Evolutionary conservation across 2,329 filamentous ascomycete species (phyloP).

Genomic region (Apiospora hydei): DNA sequence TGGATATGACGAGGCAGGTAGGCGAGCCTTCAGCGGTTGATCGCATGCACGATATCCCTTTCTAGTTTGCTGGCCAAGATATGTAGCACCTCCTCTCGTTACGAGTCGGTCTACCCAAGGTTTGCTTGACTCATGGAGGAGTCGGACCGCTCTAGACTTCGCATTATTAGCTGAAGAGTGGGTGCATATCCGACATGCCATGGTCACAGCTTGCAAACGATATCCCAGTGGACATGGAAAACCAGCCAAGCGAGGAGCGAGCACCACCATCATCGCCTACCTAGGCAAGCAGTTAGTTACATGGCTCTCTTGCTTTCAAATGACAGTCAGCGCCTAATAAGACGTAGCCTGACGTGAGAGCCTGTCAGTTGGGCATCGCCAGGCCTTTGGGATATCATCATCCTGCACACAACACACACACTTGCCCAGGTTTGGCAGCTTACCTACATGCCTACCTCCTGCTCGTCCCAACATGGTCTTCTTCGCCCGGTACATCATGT

Average conservation of each 20-base stretch:
- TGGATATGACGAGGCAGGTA: background rate
- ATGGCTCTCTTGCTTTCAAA: background rate
- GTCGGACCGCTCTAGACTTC: conserved; percentile 18
- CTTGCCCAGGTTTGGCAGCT: conserved; percentile 4
- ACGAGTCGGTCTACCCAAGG: background rate
- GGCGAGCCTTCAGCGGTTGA: background rate
- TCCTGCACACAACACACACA: background rate
- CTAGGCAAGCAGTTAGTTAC: background rate
- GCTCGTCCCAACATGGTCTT: background rate
- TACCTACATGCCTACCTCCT: background rate
- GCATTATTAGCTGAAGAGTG: conserved; percentile 12
- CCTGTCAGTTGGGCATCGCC: background rate
- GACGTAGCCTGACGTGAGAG: conserved; percentile 17
- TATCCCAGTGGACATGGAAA: background rate
- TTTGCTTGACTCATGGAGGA: conserved; percentile 5
- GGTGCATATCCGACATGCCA: background rate
- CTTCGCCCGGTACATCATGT: conserved; percentile 7
- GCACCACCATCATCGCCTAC: background rate
- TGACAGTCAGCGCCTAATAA: background rate
- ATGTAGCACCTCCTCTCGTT: background rate
- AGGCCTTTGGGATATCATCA: background rate
- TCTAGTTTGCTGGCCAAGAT: background rate
- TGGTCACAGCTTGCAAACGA: conserved; percentile 2
- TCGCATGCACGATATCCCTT: background rate
- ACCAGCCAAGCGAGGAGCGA: background rate